Percentiles rank a stretch among this genome's conserved stretches.
Conservation (phyloP, 192 early-diverging fungal genomes). For the Podila verticillata region DNA sequence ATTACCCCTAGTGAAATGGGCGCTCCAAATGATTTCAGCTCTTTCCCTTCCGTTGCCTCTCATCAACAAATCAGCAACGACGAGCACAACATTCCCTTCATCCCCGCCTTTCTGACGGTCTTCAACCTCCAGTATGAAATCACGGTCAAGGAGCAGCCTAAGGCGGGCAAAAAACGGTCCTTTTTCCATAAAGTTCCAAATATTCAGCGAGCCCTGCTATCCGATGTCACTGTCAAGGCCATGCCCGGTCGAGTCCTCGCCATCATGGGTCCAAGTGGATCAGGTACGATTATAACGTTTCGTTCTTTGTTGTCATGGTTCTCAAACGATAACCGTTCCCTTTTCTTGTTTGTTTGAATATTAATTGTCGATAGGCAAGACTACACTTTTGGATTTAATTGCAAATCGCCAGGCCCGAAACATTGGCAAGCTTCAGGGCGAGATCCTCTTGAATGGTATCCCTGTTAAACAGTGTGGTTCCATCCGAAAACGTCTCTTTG, state of each 20-base stretch:
- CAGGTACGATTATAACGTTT: conserved; percentile 57
- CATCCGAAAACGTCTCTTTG: conserved; percentile 65
- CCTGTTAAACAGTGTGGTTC: conserved; percentile 58
- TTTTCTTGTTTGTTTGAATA: too few species aligned
- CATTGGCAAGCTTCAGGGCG: conserved; percentile 54
- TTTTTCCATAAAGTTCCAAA: conserved; percentile 34
- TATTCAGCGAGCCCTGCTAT: conserved; percentile 31
- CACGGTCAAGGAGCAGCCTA: conserved; percentile 23
- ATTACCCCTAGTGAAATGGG: too few species aligned
- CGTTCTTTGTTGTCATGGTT: too few species aligned
- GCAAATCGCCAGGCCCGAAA: conserved; percentile 61
- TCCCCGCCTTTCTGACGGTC: conserved; percentile 34
- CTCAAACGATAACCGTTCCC: neutral
- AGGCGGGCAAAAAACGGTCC: conserved; percentile 26
- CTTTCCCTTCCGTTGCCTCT: too few species aligned
- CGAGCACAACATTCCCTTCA: conserved; percentile 39
- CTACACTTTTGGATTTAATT: conserved; percentile 69
- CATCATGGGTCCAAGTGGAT: conserved; percentile 69
- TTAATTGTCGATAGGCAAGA: too few species aligned
- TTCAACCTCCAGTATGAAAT: conserved; percentile 38
- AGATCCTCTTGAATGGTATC: conserved; percentile 68
- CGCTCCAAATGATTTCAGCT: too few species aligned
- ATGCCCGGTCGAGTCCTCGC: conserved; percentile 65
- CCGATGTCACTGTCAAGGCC: conserved; percentile 32
- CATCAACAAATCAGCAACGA: too few species aligned